Percentiles rank a stretch among this genome's conserved stretches.
These are phyloP conservation scores for Sugiyamaella floridensis DNA, from an alignment of 805 yeast genomes.

Conservation along the genomic window DNA sequence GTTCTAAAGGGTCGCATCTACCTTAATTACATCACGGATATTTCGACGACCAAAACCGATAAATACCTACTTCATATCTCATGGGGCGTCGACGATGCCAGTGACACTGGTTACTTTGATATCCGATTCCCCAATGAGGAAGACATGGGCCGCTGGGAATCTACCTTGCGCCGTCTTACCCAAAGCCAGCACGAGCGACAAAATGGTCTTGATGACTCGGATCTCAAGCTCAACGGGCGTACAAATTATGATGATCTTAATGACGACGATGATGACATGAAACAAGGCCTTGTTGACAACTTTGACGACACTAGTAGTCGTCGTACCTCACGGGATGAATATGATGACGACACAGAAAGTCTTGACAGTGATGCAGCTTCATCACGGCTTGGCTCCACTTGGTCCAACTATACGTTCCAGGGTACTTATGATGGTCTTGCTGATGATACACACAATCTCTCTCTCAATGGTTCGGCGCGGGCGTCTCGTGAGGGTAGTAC, in stretches of 20 bases:
- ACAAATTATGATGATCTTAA: conserved; percentile 11
- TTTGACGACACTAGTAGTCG: not conserved
- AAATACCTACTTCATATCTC: conserved; percentile 28
- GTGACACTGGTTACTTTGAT: conserved; percentile 73
- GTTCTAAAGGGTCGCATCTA: conserved; percentile 79
- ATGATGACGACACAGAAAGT: not conserved
- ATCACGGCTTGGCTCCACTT: not conserved
- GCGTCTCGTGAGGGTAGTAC: conserved; percentile 6
- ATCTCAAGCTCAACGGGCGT: not conserved
- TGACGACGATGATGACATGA: conserved; percentile 8
- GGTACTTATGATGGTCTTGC: not conserved
- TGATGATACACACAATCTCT: not conserved
- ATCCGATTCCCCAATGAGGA: conserved; percentile 82
- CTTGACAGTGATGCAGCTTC: not conserved
- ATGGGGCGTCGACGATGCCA: conserved; percentile 49
- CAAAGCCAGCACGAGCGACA: conserved; percentile 16
- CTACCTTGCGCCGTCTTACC: conserved; percentile 27
- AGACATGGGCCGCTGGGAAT: conserved; percentile 70
- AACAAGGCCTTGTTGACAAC: not conserved
- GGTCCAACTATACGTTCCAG: not conserved
- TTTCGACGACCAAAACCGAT: conserved; percentile 28
- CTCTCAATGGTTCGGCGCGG: not conserved
- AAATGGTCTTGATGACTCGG: not conserved
- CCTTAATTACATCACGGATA: conserved; percentile 55
- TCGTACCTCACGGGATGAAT: not conserved